Evolutionary conservation across 768 basidiomycete species (phyloP).

Genomic region (Tremella yokohamensis): DNA sequence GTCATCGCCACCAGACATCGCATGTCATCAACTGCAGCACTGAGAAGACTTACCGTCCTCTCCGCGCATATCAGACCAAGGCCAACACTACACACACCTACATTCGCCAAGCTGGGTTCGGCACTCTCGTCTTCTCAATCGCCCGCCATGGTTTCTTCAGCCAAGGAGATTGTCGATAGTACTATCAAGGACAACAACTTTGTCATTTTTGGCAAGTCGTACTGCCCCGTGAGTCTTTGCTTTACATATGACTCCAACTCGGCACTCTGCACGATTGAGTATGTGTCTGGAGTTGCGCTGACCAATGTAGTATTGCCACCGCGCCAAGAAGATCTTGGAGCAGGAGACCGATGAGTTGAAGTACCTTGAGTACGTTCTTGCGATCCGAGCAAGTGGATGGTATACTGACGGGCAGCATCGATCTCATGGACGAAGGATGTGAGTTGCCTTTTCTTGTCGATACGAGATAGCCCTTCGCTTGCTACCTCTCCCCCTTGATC

Average conservation of each 20-base stretch:
- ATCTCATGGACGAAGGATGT: constrained; percentile 46
- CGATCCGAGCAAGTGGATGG: background rate
- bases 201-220: constrained; percentile 46
- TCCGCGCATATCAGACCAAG: too few relatives aligned
- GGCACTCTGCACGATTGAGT: background rate
- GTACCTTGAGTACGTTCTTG: constrained; percentile 29
- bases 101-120: constrained; percentile 42
- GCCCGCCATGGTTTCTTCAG: constrained; percentile 26
- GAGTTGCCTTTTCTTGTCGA: constrained; percentile 13
- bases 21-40: too few relatives aligned
- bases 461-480: too few relatives aligned
- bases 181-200: constrained; percentile 44
- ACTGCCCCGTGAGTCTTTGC: constrained; percentile 45
- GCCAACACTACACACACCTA: background rate
- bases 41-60: too few relatives aligned
- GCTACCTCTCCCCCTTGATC: too few relatives aligned
- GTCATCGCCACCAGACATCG: too few relatives aligned
- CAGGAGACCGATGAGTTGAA: constrained; percentile 33
- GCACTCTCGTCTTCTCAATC: constrained; percentile 26
- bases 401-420: constrained; percentile 28
- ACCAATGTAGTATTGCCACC: constrained; percentile 33
- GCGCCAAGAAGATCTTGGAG: constrained; percentile 34
- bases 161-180: constrained; percentile 37
- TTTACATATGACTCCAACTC: background rate
- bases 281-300: background rate